These are phyloP conservation scores for Dissoconium aciculare DNA, from an alignment of 2,329 filamentous ascomycete species.

Conservation along the genomic window DNA sequence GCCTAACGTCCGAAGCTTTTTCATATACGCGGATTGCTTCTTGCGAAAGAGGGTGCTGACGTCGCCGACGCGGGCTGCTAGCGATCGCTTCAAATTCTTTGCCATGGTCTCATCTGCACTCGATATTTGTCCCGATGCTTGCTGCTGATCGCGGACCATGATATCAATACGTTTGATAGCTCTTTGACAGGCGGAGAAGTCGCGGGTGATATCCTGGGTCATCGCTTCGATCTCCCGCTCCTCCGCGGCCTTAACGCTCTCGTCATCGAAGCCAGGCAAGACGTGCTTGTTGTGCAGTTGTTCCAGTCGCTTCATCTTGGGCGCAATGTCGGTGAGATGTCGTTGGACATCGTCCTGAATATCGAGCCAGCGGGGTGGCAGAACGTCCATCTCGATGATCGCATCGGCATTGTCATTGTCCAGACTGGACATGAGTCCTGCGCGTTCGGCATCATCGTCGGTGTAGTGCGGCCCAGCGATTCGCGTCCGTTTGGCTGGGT, in stretches of 20 bases:
- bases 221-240: constrained; percentile 80
- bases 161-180: constrained; percentile 76
- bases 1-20: constrained; percentile 36
- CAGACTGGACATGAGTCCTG: constrained; percentile 69
- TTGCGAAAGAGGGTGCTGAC: constrained; percentile 85
- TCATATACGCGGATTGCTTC: constrained; percentile 92
- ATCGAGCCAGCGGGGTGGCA: constrained; percentile 92
- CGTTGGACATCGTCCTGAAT: constrained; percentile 87
- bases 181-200: constrained; percentile 79
- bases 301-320: constrained; percentile 71
- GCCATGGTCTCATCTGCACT: constrained; percentile 90
- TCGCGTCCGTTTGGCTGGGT: constrained; percentile 66
- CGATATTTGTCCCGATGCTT: constrained; percentile 47
- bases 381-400: constrained; percentile 93
- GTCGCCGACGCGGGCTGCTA: constrained; percentile 79
- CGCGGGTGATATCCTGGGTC: constrained; percentile 77
- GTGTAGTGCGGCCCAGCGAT: constrained; percentile 26
- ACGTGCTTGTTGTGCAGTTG: constrained; percentile 95
- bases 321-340: constrained; percentile 61
- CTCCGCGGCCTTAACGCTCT: constrained; percentile 72
- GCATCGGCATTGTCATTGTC: constrained; percentile 71
- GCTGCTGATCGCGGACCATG: constrained; percentile 69
- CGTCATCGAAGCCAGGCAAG: constrained; percentile 89
- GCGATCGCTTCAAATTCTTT: constrained; percentile 81
- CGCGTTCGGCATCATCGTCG: constrained; percentile 40